Evolutionary conservation across 78 protist species (phyloP), one percentile per base, ranked within the genome.

Genomic region (Dictyostelium purpureum): DNA sequence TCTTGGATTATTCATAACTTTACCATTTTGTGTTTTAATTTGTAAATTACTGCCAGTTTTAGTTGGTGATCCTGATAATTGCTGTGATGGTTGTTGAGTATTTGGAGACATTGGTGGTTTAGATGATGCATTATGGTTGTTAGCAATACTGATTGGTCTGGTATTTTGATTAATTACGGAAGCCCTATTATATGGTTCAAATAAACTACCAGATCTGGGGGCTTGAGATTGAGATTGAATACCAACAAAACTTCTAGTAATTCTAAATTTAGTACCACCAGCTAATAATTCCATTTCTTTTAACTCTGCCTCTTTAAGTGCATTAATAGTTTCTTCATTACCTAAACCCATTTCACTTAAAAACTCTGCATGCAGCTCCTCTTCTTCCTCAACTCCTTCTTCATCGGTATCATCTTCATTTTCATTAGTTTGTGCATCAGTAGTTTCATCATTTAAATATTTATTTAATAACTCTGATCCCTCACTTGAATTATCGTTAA

Each of bases 311-410:
- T 82, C 90, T 61, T 85, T 85, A 18, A 85, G 31, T 35, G 65
- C 83, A 40, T 85, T 43, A 14, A 79, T 65, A 10, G 54, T 18
- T 0, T 51, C 78, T 19, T 61, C 52, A 47, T 59, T 40, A 31
- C 75, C 70, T 33, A 85, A 35, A 31, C 90, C 90, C 19, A 85
- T 4, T 28, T 85, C 92, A 19, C 73, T 70, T 21, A 85, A 47
- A 66, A 85, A 85, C 77, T 85, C 61, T 6, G 71, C 92, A 52
- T 85, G 92, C 82, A 85, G 56, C 35, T 85, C 92, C 45, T 85
- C 92, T 9, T 57, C 82, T n/a, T 74, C 92, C 33, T 85, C 92
- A 35, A 59, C 80, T 24, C 74, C 51, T 9, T 70, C 79, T 28
- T 85, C 92, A 61, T 73, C 82, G 0, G 38, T 24, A 18, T 73